Evolutionary conservation across 1,139 yeast species (phyloP).

Genomic region (Kodamaea sp.): DNA sequence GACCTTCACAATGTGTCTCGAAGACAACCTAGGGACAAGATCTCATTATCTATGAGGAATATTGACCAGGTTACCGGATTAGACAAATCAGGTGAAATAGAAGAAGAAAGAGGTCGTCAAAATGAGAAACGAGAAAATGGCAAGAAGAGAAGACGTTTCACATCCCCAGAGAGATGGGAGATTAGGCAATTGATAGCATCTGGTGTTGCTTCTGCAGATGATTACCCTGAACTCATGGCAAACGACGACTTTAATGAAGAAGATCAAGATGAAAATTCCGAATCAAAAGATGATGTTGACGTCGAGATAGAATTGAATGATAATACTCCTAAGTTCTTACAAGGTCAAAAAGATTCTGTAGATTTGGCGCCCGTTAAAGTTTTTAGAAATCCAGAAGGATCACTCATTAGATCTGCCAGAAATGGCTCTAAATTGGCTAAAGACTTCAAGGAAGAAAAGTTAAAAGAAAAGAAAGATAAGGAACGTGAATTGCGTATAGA

Average conservation of each 20-base stretch:
- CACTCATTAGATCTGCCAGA: conserved; percentile 71
- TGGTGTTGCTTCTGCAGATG: conserved; percentile 67
- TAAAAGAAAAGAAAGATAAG: conserved; percentile 47
- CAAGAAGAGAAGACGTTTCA: conserved; percentile 45
- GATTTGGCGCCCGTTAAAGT: conserved; percentile 55
- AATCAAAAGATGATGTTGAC: conserved; percentile 42
- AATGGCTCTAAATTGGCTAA: conserved; percentile 69
- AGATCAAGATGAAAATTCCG: conserved; percentile 20
- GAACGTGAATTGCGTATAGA: conserved; percentile 30
- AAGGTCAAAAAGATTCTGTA: conserved; percentile 44
- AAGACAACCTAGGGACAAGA: conserved; percentile 26
- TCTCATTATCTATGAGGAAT: conserved; percentile 68
- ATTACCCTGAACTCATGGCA: conserved; percentile 61
- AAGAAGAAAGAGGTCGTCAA: conserved; percentile 21
- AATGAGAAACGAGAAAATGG: conserved; percentile 7
- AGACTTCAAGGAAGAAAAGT: conserved; percentile 59
- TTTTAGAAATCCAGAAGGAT: conserved; percentile 72
- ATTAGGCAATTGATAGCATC: conserved; percentile 76
- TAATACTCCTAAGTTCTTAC: conserved; percentile 68
- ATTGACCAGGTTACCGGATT: conserved; percentile 70
- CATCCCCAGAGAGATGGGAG: conserved; percentile 93
- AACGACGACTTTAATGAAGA: conserved; percentile 20
- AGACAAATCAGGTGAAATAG: conserved; percentile 27
- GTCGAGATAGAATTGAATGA: conserved; percentile 71
- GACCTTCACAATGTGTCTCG: conserved; percentile 20